Evolutionary conservation across 1,284 basidiomycete species (phyloP).

Genomic region (Melampsora abietis-canadensis): DNA sequence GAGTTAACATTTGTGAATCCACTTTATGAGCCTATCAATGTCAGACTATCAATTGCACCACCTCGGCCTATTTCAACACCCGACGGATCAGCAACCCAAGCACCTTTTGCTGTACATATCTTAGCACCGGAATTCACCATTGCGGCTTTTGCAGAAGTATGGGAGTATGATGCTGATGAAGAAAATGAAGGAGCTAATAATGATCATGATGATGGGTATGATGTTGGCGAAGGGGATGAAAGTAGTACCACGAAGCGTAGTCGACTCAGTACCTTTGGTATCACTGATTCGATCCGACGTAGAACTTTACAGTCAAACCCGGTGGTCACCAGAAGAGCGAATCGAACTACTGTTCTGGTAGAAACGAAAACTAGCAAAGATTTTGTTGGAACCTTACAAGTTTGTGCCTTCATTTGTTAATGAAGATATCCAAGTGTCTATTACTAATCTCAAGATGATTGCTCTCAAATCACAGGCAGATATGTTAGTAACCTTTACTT

Average conservation of each 20-base stretch:
- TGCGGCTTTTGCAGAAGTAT: conserved; percentile 83
- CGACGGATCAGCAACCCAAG: conserved; percentile 21
- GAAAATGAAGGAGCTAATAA: conserved; percentile 68
- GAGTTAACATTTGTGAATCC: conserved; percentile 87
- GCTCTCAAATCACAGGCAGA: conserved; percentile 65
- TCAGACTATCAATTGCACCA: conserved; percentile 70
- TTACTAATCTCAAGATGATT: neutral
- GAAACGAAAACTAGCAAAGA: conserved; percentile 75
- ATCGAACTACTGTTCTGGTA: conserved; percentile 77
- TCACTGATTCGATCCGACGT: conserved; percentile 22
- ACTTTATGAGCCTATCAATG: conserved; percentile 86
- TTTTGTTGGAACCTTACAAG: conserved; percentile 69
- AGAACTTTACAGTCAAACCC: conserved; percentile 25
- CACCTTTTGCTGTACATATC: conserved; percentile 71
- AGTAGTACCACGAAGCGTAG: conserved; percentile 58
- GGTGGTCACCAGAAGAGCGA: conserved; percentile 76
- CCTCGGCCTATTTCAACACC: conserved; percentile 53
- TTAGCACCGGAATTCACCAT: conserved; percentile 73
- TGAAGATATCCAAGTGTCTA: conserved; percentile 44
- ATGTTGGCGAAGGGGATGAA: conserved; percentile 56
- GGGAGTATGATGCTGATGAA: conserved; percentile 73
- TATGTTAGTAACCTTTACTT: conserved; percentile 85
- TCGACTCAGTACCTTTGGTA: conserved; percentile 59
- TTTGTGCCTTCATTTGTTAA: conserved; percentile 54
- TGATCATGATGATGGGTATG: conserved; percentile 59